Evolutionary conservation across 1,284 basidiomycete genomes (phyloP), one percentile per base, ranked within the genome.

Genomic region (Leccinum subrobustum): DNA sequence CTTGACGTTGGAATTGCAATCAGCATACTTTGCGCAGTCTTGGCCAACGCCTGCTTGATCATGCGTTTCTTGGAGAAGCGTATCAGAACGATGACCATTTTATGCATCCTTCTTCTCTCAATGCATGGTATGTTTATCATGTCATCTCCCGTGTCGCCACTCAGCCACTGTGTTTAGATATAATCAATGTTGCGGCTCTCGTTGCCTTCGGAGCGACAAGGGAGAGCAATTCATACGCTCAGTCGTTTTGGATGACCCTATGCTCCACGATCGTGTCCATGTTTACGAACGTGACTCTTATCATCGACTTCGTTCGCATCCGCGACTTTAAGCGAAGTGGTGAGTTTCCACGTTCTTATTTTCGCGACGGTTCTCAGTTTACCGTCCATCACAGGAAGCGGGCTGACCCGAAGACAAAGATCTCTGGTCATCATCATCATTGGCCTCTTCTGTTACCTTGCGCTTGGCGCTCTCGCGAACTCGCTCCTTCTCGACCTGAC

Each of bases 211-310:
- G 87, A 27, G 78, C 87, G 0, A 76, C 83, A 51, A 79, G 87
- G 65, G 88, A 89, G 57, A 89, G 85, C 0, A 91, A 88, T 72
- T 87, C 88, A 1, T 89, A 86, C 61, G 83, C 86, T 1, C 83
- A 89, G 67, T 81, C 91, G 0, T 95, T 88, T 70, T 95, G 91
- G 92, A 83, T 91, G 75, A 91, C 88, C 0, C 77, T 92, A 7
- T 92, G 89, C 65, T 89, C 89, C 0, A 94, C 92, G 0, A 78
- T 85, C 12, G 83, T 83, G 0, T 90, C 89, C 0, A 75, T 83
- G 1, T 73, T 87, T 57, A 89, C 87, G 11, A 95, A 92, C 65
- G 63, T 88, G 51, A 90, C 87, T 0, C 77, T 95, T 2, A 78
- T 91, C 9, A 72, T 80, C 57, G 92, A 95, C 67, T 76, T 85